Conservation (phyloP, 1,284 basidiomycete species). For the Ganoderma lucidum region DNA sequence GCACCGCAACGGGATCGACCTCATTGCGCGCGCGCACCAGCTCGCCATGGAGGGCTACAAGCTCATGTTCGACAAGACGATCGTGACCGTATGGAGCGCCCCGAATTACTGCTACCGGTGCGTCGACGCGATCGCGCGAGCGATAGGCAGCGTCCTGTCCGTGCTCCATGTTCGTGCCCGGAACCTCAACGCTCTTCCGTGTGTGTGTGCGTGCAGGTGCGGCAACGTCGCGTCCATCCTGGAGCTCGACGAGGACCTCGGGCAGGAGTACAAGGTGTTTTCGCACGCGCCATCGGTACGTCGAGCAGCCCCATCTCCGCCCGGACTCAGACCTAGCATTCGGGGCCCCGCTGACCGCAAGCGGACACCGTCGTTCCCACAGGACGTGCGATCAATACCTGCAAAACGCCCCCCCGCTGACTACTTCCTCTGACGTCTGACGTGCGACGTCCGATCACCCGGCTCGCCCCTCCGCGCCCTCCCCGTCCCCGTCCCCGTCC, state of each 20-base stretch:
- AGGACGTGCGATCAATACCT: constrained; percentile 89
- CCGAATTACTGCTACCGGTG: constrained; percentile 98
- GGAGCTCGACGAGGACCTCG: constrained; percentile 89
- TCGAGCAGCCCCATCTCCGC: constrained; percentile 24
- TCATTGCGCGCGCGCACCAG: constrained; percentile 97
- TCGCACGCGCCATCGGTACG: constrained; percentile 77
- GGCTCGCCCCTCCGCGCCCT: not conserved
- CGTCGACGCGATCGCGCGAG: constrained; percentile 37
- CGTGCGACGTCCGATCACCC: not conserved
- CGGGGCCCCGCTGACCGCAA: not conserved
- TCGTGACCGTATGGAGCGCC: constrained; percentile 99
- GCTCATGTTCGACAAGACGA: constrained; percentile 95
- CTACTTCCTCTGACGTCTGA: constrained; percentile 70
- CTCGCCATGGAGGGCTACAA: constrained; percentile 99
- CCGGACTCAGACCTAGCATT: not conserved
- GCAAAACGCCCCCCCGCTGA: constrained; percentile 90
- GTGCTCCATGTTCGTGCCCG: no score
- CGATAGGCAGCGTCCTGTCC: not conserved
- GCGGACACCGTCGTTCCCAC: constrained; percentile 30
- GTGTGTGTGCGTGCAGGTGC: constrained; percentile 60
- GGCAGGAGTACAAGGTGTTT: constrained; percentile 93
- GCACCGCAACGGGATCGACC: constrained; percentile 91
- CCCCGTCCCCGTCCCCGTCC: not conserved
- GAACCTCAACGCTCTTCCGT: no score
- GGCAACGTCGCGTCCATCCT: constrained; percentile 95